Conservation (phyloP, 306 rosid genomes). For the Vachellia collinsii region DNA sequence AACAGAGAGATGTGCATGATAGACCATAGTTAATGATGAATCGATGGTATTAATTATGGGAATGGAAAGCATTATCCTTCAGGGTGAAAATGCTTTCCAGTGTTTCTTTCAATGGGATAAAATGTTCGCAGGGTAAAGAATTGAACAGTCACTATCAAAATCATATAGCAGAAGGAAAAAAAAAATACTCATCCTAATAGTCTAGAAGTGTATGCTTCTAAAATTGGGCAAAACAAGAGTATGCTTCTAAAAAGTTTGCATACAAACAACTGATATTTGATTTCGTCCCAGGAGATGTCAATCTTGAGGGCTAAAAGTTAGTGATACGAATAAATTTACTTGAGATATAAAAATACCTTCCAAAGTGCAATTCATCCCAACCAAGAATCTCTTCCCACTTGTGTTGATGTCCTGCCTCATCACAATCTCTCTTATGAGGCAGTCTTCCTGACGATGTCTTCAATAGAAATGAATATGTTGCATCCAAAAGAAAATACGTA, state of each 20-base stretch:
- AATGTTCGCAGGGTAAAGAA: neutral
- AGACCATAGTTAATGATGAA: neutral
- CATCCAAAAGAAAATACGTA: slow-evolving; percentile 92
- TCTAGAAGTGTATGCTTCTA: neutral
- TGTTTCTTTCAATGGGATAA: neutral
- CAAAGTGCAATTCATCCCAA: slow-evolving; percentile 53
- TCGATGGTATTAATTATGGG: neutral
- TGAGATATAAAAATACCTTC: slow-evolving; percentile 53
- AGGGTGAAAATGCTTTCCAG: neutral
- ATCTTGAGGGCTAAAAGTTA: neutral
- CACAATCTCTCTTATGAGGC: slow-evolving; percentile 49
- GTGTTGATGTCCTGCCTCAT: slow-evolving; percentile 37
- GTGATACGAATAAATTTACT: neutral
- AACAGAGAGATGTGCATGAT: neutral
- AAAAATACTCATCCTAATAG: neutral
- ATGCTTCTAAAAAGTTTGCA: neutral
- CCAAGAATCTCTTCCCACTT: slow-evolving; percentile 64
- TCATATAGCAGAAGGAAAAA: neutral
- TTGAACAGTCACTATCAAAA: neutral
- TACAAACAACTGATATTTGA: neutral
- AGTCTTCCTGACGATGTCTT: slow-evolving; percentile 50
- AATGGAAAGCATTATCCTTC: neutral
- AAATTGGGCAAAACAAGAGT: neutral
- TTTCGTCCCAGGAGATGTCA: neutral
- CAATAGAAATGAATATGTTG: slow-evolving; percentile 61